These are phyloP conservation scores for Chernovozyma aurita DNA, from an alignment of 1,139 yeast species.

Conservation along the genomic window DNA sequence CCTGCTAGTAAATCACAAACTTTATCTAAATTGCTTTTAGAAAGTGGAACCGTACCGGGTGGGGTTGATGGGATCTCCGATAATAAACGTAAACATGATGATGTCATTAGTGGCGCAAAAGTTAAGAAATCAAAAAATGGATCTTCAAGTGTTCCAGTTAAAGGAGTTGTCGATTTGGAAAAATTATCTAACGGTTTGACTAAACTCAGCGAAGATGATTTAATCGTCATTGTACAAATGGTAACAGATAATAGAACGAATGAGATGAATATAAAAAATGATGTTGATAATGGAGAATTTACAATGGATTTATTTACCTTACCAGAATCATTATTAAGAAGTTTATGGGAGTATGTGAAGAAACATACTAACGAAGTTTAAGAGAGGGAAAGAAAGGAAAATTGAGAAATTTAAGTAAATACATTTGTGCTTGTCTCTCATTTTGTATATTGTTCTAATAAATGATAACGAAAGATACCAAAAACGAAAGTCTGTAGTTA, in stretches of 20 bases:
- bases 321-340: slow-evolving; percentile 86
- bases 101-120: slow-evolving; percentile 33
- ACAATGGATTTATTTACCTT: slow-evolving; percentile 93
- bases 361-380: slow-evolving; percentile 49
- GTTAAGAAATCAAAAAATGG: slow-evolving; percentile 60
- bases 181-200: slow-evolving; percentile 87
- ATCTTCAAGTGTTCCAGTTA: slow-evolving; percentile 43
- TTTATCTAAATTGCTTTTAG: slow-evolving; percentile 67
- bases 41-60: slow-evolving; percentile 74
- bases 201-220: slow-evolving; percentile 85
- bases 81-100: slow-evolving; percentile 25
- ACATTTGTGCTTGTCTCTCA: too few relatives aligned
- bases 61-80: slow-evolving; percentile 22
- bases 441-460: neutral
- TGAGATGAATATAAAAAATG: slow-evolving; percentile 94
- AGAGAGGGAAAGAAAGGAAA: neutral
- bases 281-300: slow-evolving; percentile 95
- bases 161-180: slow-evolving; percentile 81
- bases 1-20: slow-evolving; percentile 72
- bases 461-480: neutral
- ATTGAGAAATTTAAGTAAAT: neutral
- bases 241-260: slow-evolving; percentile 93
- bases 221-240: slow-evolving; percentile 94
- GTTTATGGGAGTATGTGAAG: slow-evolving; percentile 91
- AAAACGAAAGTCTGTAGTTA: too few relatives aligned